Evolutionary conservation across 345 rosid species (phyloP), one percentile per base, ranked within the genome.

Genomic region (Salix exigua): DNA sequence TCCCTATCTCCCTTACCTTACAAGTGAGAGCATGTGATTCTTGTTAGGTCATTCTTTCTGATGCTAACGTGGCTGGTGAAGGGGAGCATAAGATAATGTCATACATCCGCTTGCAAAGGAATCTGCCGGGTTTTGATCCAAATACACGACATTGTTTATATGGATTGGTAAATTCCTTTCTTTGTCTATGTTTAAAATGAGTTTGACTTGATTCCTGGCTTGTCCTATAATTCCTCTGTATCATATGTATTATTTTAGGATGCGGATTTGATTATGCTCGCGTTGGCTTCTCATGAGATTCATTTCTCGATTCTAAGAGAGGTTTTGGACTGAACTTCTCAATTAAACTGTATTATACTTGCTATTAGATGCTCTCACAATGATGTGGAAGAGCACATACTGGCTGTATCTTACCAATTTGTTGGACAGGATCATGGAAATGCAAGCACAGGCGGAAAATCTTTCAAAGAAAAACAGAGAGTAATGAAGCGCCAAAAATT

Each of bases 41-140:
- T 60, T 61, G 62, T 18, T 74, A 83, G 86, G 83, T 83, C 11
- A 75, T 83, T 77, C 77, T 83, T 48, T 80, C 86, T 33, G 86
- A 83, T 80, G 77, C 86, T 31, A 71, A 17, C 68, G 83, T 80
- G 13, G 83, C 83, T 55, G 86, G 86, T 67, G 83, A 83, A 35
- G 83, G 86, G 71, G 86, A 83, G 77, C 86, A 83, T 46, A 80
- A 83, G 83, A 75, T 83, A 38, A 80, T 80, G 82, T 83, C 86
- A 48, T 83, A 70, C 62, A 83, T 83, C 53, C 83, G 80, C 64
- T 51, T 83, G 72, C 86, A 83, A 65, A 70, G 86, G 30, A 81
- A 78, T 71, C 63, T 80, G 10, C 86, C 83, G 2, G 86, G 80
- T 30, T 80, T 13, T 71, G 77, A 83, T 80, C 86, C 83, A 61